Base-by-base conservation (phyloP, 179 eudicot genomes). In the Camellia oleifera region DNA sequence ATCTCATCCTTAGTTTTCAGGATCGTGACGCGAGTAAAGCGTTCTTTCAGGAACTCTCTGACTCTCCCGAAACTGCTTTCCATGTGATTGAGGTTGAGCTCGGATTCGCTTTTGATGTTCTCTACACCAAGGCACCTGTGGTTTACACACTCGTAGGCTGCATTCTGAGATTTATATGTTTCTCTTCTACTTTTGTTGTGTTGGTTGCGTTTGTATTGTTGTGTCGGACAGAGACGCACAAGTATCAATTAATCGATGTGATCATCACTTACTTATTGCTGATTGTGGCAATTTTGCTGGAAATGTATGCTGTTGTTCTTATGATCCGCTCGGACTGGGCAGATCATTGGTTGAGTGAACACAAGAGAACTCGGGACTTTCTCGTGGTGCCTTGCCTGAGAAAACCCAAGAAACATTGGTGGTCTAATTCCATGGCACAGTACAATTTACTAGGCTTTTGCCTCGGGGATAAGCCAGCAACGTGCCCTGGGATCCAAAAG, bases 1-100 rank as follows among this genome's bases (percentile, higher is more conserved):
- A 89, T 77, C 85, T 87, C 74, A 89, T 87, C 53, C 87, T 87
- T 68, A 87, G 87, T 63, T 87, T 87, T 77, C 87, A 84, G n/a
- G 90, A 89, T 44, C 82, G 82, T 71, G 88, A 86, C 20, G 74
- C 68, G 44, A 88, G 89, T 72, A 81, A 72, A 61, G 65, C 63
- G 17, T 69, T 74, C 72, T 73, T 74, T 68, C 81, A 65, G 42
- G 8, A 0, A 3, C 74, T 85, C 6, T 2, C 4, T 0, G 7
- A 48, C 3, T 1, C 40, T 32, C 40, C 69, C 1, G 65, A 70
- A n/a, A 52, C 65, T 4, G 91, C 89, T 77, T 89, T 89, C 75
- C 10, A 75, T 17, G 88, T 87, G 5, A 77, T 89, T 77, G 90
- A 87, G 68, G 69, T 89, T 44, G 90, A 87, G 46, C 88, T 89